These are phyloP conservation scores for Glarea lozoyensis DNA, from an alignment of 495 filamentous ascomycete species.

Conservation along the genomic window DNA sequence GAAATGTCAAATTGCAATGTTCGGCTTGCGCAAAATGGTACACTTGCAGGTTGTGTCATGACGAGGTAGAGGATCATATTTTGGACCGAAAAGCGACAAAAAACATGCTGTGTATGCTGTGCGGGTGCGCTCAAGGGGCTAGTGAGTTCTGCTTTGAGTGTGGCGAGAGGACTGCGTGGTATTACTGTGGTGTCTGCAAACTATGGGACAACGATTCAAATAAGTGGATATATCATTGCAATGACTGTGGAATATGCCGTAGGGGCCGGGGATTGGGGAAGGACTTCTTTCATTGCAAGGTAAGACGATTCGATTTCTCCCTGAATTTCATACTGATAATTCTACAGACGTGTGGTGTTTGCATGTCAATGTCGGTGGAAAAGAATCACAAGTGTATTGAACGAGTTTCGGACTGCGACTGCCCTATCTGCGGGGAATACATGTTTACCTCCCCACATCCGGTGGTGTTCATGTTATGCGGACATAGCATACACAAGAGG, in stretches of 20 bases:
- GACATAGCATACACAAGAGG: conserved; percentile 85
- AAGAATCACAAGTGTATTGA: conserved; percentile 90
- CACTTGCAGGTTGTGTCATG: conserved; percentile 92
- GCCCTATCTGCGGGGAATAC: conserved; percentile 96
- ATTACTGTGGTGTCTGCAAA: conserved; percentile 93
- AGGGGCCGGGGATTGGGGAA: conserved; percentile 88
- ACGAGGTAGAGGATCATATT: conserved; percentile 73
- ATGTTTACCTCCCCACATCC: conserved; percentile 88
- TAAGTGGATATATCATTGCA: conserved; percentile 94
- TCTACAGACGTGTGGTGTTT: conserved; percentile 74
- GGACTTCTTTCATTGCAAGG: conserved; percentile 97
- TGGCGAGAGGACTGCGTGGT: conserved; percentile 70
- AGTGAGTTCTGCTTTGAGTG: conserved; percentile 69
- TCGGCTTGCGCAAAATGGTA: conserved; percentile 85
- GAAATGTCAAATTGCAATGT: conserved; percentile 95
- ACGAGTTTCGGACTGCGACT: conserved; percentile 87
- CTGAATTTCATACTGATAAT: background rate
- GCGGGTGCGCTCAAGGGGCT: conserved; percentile 76
- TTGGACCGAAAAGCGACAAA: conserved; percentile 75
- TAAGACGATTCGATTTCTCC: conserved; percentile 26
- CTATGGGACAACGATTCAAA: conserved; percentile 90
- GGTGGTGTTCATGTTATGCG: conserved; percentile 92
- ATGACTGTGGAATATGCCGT: conserved; percentile 92
- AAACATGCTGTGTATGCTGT: conserved; percentile 98
- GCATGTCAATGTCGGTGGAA: conserved; percentile 74